Base-by-base conservation (phyloP, 352 stramenopile species). In the Pythium brachiatum region DNA sequence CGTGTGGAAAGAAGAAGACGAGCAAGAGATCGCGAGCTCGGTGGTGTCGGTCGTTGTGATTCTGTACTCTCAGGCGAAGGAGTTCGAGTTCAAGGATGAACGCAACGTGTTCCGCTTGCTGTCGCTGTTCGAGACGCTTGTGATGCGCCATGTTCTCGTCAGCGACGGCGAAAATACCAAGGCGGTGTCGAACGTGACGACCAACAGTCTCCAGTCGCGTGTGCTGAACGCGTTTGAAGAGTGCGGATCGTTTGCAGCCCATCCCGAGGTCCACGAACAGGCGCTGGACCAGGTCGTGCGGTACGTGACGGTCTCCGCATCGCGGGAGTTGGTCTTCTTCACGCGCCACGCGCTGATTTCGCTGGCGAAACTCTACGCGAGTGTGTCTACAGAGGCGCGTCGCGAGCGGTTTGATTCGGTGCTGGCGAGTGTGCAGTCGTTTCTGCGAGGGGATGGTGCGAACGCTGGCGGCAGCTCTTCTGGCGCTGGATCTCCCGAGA, bases 221-320 rank as follows among this genome's bases (percentile, higher is more conserved):
- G 83, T 95, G 15, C 69, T 95, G 12, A 93, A 95, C 29, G 83
- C 81, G 3, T 95, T 91, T 39, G 86, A 95, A 70, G 86, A 92
- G 32, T 95, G 84, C 50, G 73, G 66, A 0, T 93, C 79, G 25
- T 95, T 92, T 52, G 72, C 54, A 7, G 68, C 73, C 0, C 81
- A 92, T 21, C 82, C 81, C 0, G 50, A 76, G 34, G 75, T 95
- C 13, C 86, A 95, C 54, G 68, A 74, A 2, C 86, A 81, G 57
- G 67, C 77, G 29, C 34, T 95, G n/a, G 79, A 86, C 47, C 86
- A 95, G 29, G 65, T 93, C 9, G 74, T 90, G 23, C 61, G 52
- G 23, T 95, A 90, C 31, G 79, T 95, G 15, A 67, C 48, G 0
- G 47, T 73, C 25, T 83, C 86, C 6, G 65, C 65, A 2, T 57